Evolutionary conservation across 139 green algal species (phyloP).

Genomic region (Micractinium sp.): DNA sequence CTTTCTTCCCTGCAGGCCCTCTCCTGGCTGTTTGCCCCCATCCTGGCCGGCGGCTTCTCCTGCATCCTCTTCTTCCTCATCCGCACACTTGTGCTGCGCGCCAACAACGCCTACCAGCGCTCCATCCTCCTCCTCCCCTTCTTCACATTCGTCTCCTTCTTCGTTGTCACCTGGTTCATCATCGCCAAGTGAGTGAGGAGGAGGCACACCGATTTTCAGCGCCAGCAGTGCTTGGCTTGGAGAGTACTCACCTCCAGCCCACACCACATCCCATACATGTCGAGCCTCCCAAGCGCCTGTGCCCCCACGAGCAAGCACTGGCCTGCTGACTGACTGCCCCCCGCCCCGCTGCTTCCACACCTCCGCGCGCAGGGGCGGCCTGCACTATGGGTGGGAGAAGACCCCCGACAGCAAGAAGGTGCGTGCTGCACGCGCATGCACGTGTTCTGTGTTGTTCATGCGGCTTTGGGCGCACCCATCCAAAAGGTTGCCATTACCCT

Average conservation of each 20-base stretch:
- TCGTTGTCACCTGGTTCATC: conserved; percentile 69
- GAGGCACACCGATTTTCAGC: no score
- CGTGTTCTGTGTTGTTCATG: no score
- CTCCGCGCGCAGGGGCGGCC: not conserved
- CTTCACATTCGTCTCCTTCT: conserved; percentile 46
- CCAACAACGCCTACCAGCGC: conserved; percentile 25
- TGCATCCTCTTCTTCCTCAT: conserved; percentile 15
- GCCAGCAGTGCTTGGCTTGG: no score
- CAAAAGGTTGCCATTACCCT: no score
- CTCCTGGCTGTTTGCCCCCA: conserved; percentile 61
- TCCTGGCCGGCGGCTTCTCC: conserved; percentile 28
- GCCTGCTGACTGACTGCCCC: no score
- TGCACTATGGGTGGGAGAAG: conserved; percentile 12
- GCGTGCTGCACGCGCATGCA: not conserved
- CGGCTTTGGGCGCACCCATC: no score
- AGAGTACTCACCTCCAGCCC: no score
- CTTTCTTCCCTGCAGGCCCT: conserved; percentile 3
- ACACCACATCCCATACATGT: no score
- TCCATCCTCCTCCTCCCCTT: conserved; percentile 35
- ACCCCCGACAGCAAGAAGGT: conserved; percentile 23
- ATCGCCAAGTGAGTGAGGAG: conserved; percentile 49
- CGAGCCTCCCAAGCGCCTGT: no score
- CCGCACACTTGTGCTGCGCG: conserved; percentile 6
- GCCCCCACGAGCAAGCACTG: no score
- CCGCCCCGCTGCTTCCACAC: no score